Percentiles rank a stretch among this genome's conserved stretches.
These are phyloP conservation scores for Epichloe bromicola DNA, from an alignment of 2,329 filamentous ascomycete genomes.

Conservation along the genomic window DNA sequence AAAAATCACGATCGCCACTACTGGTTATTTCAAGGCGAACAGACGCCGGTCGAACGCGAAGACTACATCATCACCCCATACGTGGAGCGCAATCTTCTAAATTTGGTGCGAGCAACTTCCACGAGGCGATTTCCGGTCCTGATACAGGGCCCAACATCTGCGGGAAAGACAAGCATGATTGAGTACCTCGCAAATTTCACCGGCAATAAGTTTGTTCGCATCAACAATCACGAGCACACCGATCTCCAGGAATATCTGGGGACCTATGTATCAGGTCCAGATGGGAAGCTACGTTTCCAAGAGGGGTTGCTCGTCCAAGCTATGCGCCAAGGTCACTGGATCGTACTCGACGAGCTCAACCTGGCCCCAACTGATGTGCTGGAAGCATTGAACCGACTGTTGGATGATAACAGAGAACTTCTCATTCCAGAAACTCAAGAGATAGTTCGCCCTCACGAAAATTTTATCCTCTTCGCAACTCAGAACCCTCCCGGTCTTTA, in stretches of 20 bases:
- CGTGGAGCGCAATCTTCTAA: constrained; percentile 87
- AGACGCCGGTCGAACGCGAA: constrained; percentile 51
- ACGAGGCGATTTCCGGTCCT: constrained; percentile 86
- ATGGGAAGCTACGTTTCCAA: constrained; percentile 80
- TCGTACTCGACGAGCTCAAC: constrained; percentile 95
- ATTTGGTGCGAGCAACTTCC: constrained; percentile 84
- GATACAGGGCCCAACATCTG: constrained; percentile 91
- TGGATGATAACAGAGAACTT: constrained; percentile 93
- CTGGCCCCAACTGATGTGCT: constrained; percentile 92
- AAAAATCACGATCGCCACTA: constrained; percentile 58
- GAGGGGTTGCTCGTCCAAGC: constrained; percentile 91
- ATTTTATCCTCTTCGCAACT: constrained; percentile 96
- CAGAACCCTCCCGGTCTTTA: constrained; percentile 95
- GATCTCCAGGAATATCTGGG: constrained; percentile 96
- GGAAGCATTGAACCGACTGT: constrained; percentile 84
- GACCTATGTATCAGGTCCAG: constrained; percentile 75
- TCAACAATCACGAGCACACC: constrained; percentile 99
- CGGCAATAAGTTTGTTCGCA: constrained; percentile 92
- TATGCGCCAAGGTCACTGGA: constrained; percentile 88
- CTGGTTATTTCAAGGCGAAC: constrained; percentile 70
- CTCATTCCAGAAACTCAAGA: constrained; percentile 96
- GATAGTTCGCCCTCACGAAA: constrained; percentile 76
- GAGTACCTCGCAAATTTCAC: constrained; percentile 95
- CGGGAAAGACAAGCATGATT: constrained; percentile 98
- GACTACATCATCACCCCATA: constrained; percentile 97